Evolutionary conservation across 441 rosid species (phyloP).

Genomic region (Geranium incanum): DNA sequence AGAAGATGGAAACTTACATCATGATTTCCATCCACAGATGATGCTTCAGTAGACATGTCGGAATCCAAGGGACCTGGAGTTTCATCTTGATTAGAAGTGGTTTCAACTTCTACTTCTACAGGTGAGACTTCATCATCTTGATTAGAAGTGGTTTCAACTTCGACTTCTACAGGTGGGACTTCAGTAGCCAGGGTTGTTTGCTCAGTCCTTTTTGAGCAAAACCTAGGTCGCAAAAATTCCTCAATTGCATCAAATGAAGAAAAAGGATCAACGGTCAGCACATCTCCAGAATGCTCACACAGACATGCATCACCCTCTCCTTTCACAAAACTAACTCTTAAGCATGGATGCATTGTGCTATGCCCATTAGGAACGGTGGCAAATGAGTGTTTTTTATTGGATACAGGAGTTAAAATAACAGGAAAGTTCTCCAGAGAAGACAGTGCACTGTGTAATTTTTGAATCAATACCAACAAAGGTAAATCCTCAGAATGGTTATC

Average conservation of each 20-base stretch:
- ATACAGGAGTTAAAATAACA: constrained; percentile 44
- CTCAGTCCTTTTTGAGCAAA: constrained; percentile 33
- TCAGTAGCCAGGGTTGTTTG: constrained; percentile 27
- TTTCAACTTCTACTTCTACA: constrained; percentile 11
- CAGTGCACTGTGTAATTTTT: constrained; percentile 69
- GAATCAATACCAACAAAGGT: constrained; percentile 50
- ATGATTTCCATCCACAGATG: constrained; percentile 23
- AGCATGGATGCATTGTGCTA: constrained; percentile 51
- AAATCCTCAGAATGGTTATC: constrained; percentile 38
- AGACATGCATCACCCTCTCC: constrained; percentile 65
- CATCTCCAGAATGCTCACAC: constrained; percentile 49
- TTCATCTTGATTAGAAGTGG: constrained; percentile 17
- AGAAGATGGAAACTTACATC: constrained; percentile 8
- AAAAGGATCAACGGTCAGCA: constrained; percentile 74
- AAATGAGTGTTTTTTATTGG: constrained; percentile 53
- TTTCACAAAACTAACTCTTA: constrained; percentile 63
- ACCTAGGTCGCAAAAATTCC: constrained; percentile 62
- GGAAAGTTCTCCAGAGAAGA: constrained; percentile 87
- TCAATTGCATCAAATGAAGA: constrained; percentile 59
- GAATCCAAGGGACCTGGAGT: constrained; percentile 42
- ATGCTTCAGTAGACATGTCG: constrained; percentile 29
- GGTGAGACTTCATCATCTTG: constrained; percentile 8
- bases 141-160: constrained; percentile 14
- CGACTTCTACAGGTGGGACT: not conserved
- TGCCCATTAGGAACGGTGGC: constrained; percentile 66